Conservation (phyloP, 345 rosid genomes). For the Bruguiera sexangula region DNA sequence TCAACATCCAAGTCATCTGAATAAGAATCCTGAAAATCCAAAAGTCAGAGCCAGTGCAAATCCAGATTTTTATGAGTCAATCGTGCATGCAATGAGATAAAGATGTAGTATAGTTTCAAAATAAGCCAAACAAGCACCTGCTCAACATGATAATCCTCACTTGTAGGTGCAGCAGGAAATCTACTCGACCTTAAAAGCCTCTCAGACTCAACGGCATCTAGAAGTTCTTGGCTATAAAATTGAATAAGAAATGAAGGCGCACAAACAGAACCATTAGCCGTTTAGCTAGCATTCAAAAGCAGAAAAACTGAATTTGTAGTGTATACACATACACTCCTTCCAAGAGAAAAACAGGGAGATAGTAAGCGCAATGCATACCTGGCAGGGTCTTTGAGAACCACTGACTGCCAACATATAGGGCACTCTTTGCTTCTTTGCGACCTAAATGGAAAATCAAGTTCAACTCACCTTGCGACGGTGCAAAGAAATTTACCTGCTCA, state of each 20-base stretch:
- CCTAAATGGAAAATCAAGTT: conserved; percentile 42
- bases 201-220: conserved; percentile 62
- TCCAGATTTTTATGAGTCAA: not conserved
- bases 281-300: conserved; percentile 13
- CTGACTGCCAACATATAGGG: conserved; percentile 82
- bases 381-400: conserved; percentile 62
- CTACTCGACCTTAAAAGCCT: conserved; percentile 44
- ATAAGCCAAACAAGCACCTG: conserved; percentile 41
- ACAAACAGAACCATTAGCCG: conserved; percentile 8
- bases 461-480: not conserved
- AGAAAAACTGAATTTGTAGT: not conserved
- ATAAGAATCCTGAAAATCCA: conserved; percentile 44
- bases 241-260: not conserved
- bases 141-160: conserved; percentile 44
- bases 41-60: conserved; percentile 4
- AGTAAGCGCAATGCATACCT: conserved; percentile 37
- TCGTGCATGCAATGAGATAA: not conserved
- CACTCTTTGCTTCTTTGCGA: conserved; percentile 95
- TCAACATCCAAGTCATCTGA: conserved; percentile 57
- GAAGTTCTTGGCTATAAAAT: conserved; percentile 74
- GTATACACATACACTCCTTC: not conserved
- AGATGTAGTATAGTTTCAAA: not conserved
- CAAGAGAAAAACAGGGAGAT: not conserved
- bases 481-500: not conserved
- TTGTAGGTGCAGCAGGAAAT: conserved; percentile 29